Evolutionary conservation across 2,329 filamentous ascomycete species (phyloP).

Genomic region (Penicillium sp.): DNA sequence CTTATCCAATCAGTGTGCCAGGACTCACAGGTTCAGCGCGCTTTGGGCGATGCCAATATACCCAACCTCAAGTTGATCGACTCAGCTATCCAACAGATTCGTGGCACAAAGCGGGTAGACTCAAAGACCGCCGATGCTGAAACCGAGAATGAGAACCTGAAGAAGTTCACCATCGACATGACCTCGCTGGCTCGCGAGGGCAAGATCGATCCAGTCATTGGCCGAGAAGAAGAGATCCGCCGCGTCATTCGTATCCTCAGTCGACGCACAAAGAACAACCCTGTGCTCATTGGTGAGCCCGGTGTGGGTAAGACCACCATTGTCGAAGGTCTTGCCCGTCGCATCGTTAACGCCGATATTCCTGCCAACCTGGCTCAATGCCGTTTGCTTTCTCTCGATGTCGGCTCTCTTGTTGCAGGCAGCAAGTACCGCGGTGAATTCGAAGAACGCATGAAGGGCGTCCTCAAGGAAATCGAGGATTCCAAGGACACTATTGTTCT

Average conservation of each 20-base stretch:
- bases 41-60: slow-evolving; percentile 80
- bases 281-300: slow-evolving; percentile 93
- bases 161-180: slow-evolving; percentile 99
- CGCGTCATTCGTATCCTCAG: slow-evolving; percentile 88
- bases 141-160: slow-evolving; percentile 87
- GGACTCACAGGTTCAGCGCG: slow-evolving; percentile 67
- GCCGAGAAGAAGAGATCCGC: slow-evolving; percentile 91
- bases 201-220: slow-evolving; percentile 96
- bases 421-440: slow-evolving; percentile 99
- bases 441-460: slow-evolving; percentile 98
- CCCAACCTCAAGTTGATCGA: slow-evolving; percentile 88
- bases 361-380: slow-evolving; percentile 92
- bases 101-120: slow-evolving; percentile 89
- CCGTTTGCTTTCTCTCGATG: slow-evolving; percentile 89
- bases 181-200: slow-evolving; percentile 93
- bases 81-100: slow-evolving; percentile 83
- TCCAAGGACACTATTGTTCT: slow-evolving; percentile 96
- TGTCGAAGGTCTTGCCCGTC: slow-evolving; percentile 89
- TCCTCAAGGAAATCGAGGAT: slow-evolving; percentile 92
- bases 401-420: slow-evolving; percentile 89
- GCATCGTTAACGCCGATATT: slow-evolving; percentile 94
- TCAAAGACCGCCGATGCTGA: slow-evolving; percentile 92
- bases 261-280: slow-evolving; percentile 96
- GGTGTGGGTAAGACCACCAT: slow-evolving; percentile 99
- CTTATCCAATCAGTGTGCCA: slow-evolving; percentile 82